A percentile compares a stretch with the other conserved stretches of the same genome.
Conservation (phyloP, 1,284 basidiomycete species). For the Apiotrichum sp. region DNA sequence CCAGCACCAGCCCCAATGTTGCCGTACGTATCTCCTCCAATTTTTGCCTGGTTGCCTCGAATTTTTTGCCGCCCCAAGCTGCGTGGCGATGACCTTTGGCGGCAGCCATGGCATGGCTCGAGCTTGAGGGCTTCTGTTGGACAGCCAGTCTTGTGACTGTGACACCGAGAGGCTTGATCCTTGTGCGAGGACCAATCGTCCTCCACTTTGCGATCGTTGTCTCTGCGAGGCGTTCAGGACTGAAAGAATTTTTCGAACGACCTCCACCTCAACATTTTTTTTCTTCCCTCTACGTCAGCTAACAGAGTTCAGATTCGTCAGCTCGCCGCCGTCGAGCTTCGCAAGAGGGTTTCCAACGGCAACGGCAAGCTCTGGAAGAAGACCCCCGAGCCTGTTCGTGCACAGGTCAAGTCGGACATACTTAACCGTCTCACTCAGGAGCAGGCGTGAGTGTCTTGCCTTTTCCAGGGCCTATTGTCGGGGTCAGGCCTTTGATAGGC, state of each 20-base stretch:
- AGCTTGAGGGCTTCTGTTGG: no score
- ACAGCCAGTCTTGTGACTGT: no score
- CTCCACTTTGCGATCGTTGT: not conserved
- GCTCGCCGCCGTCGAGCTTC: slow-evolving; percentile 94
- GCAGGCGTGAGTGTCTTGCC: slow-evolving; percentile 57
- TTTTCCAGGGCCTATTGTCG: no score
- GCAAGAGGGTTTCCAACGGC: slow-evolving; percentile 80
- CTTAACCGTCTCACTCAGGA: slow-evolving; percentile 75
- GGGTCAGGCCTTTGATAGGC: not conserved
- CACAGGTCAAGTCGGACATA: slow-evolving; percentile 79
- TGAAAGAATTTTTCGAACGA: not conserved
- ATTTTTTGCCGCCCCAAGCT: not conserved
- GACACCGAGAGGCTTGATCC: no score
- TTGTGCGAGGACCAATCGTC: not conserved
- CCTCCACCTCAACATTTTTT: no score
- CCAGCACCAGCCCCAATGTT: slow-evolving; percentile 71
- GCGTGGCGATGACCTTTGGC: not conserved
- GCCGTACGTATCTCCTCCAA: slow-evolving; percentile 8
- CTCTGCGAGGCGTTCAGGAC: not conserved
- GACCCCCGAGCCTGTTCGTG: slow-evolving; percentile 63
- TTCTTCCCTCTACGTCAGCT: not conserved
- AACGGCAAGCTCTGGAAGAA: slow-evolving; percentile 79
- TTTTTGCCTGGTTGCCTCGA: not conserved
- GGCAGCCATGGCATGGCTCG: no score
- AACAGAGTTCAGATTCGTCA: slow-evolving; percentile 64